Evolutionary conservation across 73 alveolate species (phyloP).

Genomic region (Vitrella brassicaformis): DNA sequence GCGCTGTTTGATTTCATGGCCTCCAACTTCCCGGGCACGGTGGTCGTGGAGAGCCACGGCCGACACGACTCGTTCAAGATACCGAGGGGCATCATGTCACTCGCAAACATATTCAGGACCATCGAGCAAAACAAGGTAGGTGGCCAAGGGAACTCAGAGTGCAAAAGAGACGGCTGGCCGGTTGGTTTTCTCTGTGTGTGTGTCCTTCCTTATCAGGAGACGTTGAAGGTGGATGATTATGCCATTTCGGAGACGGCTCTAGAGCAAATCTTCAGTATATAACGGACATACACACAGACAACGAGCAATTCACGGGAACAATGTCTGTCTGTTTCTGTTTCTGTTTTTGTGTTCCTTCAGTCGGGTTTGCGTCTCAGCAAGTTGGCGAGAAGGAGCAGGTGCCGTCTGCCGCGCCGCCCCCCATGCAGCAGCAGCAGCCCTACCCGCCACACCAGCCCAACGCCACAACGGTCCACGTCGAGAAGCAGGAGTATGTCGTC

Average conservation of each 20-base stretch:
- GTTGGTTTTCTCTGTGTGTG: neutral
- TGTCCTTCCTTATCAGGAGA: neutral
- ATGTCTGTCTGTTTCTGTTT: too few species aligned
- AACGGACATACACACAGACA: neutral
- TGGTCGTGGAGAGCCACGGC: neutral
- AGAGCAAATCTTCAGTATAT: slow-evolving; percentile 70
- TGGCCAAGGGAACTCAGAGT: neutral
- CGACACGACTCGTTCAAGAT: neutral
- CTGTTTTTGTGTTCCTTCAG: too few species aligned
- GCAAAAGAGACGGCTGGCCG: neutral
- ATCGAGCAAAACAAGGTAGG: neutral
- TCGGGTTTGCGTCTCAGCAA: too few species aligned
- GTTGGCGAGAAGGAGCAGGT: too few species aligned
- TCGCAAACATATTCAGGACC: neutral
- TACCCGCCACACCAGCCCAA: too few species aligned
- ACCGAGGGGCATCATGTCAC: neutral
- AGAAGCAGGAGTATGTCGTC: too few species aligned
- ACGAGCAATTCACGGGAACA: too few species aligned
- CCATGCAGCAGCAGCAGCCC: too few species aligned
- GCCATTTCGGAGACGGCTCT: slow-evolving; percentile 59
- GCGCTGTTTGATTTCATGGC: neutral
- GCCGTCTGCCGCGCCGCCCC: too few species aligned
- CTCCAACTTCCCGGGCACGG: neutral
- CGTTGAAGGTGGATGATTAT: slow-evolving; percentile 27
- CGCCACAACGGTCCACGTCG: too few species aligned